These are phyloP conservation scores for Chlamydomonas sphaeroides DNA, from an alignment of 139 green algal species.

Conservation along the genomic window DNA sequence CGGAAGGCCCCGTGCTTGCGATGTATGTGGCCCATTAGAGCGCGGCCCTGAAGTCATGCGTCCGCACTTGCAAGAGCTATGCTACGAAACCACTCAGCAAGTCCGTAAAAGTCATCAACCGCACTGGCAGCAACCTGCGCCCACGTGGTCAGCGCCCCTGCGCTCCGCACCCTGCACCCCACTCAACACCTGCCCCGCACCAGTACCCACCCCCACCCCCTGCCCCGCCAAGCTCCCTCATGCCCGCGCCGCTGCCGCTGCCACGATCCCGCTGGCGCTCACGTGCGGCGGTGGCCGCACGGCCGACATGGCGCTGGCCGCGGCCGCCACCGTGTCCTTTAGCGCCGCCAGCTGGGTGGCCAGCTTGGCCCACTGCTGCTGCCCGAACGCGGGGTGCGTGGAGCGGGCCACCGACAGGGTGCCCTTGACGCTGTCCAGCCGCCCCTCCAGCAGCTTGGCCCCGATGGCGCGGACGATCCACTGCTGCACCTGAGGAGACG, in stretches of 20 bases:
- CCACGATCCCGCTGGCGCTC: neutral
- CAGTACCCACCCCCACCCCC: too few relatives aligned
- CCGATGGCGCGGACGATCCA: conserved; percentile 66
- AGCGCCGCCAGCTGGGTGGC: conserved; percentile 43
- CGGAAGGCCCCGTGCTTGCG: too few relatives aligned
- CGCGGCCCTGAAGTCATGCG: too few relatives aligned
- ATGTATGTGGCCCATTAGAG: too few relatives aligned
- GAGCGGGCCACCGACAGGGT: conserved; percentile 49
- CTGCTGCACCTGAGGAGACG: conserved; percentile 50
- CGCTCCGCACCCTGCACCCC: too few relatives aligned
- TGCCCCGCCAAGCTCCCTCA: neutral
- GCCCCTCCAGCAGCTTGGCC: conserved; percentile 63
- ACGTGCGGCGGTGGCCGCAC: conserved; percentile 16
- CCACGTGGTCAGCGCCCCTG: too few relatives aligned
- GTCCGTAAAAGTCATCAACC: too few relatives aligned
- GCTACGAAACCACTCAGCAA: too few relatives aligned
- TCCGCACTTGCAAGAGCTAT: too few relatives aligned
- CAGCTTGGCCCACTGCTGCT: conserved; percentile 51
- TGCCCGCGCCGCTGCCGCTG: conserved; percentile 1
- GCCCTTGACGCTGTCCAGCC: conserved; percentile 59
- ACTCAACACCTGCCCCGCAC: too few relatives aligned
- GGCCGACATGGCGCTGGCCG: neutral
- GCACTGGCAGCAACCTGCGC: too few relatives aligned
- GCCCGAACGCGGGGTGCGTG: conserved; percentile 58
- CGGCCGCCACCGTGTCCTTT: conserved; percentile 29